Evolutionary conservation across 805 yeast species (phyloP), one percentile per base, ranked within the genome.

Genomic region (Nakazawaea wyomingensis): DNA sequence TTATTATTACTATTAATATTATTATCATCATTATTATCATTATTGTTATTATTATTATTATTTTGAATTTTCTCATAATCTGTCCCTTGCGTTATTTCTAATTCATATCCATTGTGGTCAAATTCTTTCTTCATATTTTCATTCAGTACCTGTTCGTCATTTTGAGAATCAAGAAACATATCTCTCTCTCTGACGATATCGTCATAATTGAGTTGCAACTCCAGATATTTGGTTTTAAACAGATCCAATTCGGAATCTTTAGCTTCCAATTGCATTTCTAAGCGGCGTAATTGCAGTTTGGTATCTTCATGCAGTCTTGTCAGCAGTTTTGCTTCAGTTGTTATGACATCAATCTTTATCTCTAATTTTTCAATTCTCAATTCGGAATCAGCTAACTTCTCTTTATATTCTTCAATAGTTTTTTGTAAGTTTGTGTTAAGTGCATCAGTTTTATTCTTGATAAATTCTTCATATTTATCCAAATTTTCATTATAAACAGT

Each of bases 401-500:
- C 16, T 26, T 19, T 18, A 19, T 28, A 13, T 19, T 40, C 39
- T 14, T 40, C 33, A 13, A 40, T 13, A 14, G 9, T 19, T 4
- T 37, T 24, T 18, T 37, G 41, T 22, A 38, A 31, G 5, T 13
- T 28, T 4, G 20, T 29, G 17, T 20, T 24, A 13, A 20, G 14
- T 20, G 37, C 21, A 14, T 18, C 17, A 20, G 37, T 16, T 24
- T 32, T 34, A 9, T 26, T 34, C 11, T 17, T 16, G 7, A 31
- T 18, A 21, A 21, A 21, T 10, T 36, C 34, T 18, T 26, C 38
- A 18, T 37, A 27, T 27, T 22, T 29, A 14, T 44, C 43, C 33
- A 47, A 37, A 34, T 32, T 44, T 17, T 35, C 29, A 32, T 62
- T 71, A 51, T 79, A 85, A 46, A 69, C 71, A 34, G 62, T 60